phyloP scores from a whole-genome alignment of 441 rosid genomes.

The Melianthus villosus region DNA sequence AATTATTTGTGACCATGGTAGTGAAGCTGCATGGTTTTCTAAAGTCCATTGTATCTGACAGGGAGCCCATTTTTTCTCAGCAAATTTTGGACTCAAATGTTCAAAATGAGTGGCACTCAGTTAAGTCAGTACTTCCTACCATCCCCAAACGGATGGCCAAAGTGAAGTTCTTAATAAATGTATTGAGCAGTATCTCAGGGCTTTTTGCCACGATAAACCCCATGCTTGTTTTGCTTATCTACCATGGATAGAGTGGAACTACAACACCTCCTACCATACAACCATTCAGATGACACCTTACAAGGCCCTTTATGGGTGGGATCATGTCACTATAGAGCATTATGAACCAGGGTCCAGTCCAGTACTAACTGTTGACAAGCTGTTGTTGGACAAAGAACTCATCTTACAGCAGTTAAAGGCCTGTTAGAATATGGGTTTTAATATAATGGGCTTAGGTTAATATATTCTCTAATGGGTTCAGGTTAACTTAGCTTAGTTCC shows the following conservation, averaged over 20 bases:
- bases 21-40: not conserved
- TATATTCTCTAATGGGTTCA: too few species aligned
- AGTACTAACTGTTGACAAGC: too few species aligned
- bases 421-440: too few species aligned
- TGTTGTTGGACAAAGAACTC: too few species aligned
- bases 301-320: not conserved
- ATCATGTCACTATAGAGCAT: not conserved
- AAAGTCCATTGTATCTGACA: not conserved
- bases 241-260: not conserved
- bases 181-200: not conserved
- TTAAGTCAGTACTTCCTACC: not conserved
- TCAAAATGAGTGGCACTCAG: not conserved
- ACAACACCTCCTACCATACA: not conserved
- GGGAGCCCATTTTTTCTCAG: not conserved
- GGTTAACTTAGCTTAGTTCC: too few species aligned
- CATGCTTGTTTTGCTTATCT: not conserved
- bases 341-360: not conserved
- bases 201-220: not conserved
- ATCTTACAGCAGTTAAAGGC: too few species aligned
- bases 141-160: not conserved
- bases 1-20: not conserved
- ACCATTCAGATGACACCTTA: not conserved
- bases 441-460: too few species aligned
- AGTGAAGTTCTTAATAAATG: not conserved
- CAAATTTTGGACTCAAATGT: not conserved